Conservation (phyloP, 1,284 basidiomycete genomes). For the Psilocybe mexicana region DNA sequence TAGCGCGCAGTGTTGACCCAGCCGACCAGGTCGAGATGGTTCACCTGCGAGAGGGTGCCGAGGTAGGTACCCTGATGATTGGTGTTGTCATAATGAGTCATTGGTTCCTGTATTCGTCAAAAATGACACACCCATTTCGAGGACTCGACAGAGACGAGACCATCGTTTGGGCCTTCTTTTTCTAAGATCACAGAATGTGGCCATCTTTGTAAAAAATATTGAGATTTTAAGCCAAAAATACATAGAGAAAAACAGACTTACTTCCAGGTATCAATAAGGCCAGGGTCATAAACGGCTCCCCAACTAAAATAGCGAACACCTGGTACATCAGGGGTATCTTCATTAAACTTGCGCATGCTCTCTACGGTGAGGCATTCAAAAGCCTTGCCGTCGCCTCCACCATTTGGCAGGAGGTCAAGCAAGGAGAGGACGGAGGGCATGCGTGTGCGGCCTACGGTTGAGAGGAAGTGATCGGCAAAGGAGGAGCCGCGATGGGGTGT, state of each 20-base stretch:
- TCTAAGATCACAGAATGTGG: conserved; percentile 84
- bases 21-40: conserved; percentile 88
- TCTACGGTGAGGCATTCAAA: conserved; percentile 87
- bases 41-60: conserved; percentile 88
- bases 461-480: conserved; percentile 91
- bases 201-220: conserved; percentile 41
- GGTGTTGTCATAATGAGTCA: background rate
- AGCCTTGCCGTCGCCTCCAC: conserved; percentile 88
- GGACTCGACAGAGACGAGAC: conserved; percentile 82
- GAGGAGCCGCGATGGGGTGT: conserved; percentile 92
- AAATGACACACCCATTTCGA: conserved; percentile 69
- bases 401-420: conserved; percentile 81
- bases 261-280: conserved; percentile 87
- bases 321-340: conserved; percentile 74
- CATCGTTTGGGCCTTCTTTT: conserved; percentile 92
- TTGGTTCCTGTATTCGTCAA: background rate
- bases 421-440: conserved; percentile 65
- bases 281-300: conserved; percentile 89
- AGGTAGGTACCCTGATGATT: conserved; percentile 69
- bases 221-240: background rate
- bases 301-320: conserved; percentile 89
- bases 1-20: conserved; percentile 84
- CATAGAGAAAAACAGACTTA: conserved; percentile 19
- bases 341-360: conserved; percentile 88
- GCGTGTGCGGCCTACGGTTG: conserved; percentile 69